Base-by-base conservation (phyloP, 2,329 filamentous ascomycete species). In the Tolypocladium tropicale region DNA sequence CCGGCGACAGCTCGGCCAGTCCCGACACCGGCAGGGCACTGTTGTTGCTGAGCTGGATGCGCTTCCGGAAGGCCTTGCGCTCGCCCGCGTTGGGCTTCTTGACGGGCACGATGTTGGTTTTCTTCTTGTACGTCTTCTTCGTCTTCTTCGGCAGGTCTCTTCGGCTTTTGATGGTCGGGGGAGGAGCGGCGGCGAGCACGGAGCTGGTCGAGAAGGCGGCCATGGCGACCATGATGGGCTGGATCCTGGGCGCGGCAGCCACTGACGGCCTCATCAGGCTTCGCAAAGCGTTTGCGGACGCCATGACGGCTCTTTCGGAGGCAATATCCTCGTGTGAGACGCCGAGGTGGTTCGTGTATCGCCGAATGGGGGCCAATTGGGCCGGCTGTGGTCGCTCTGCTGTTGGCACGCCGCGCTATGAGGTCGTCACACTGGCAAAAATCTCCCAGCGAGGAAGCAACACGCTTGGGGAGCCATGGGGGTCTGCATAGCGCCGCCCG, bases 31-130 rank as follows among this genome's bases (percentile, higher is more conserved):
- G 83, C 39, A 96, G 76, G 53, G 94, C 94, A 74, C 96, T 97
- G 71, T 89, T 88, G 75, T 97, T 99, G 77, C 88, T 93, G 58
- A 99, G 83, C 58, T 95, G 85, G 65, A 99, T 89, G 63, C 89
- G 85, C 77, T 95, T 96, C 62, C 91, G 85, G 68, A 89, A 78
- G 32, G 89, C 89, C 74, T 91, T 95, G 62, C 92, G 84, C 78
- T 96, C 92, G 62, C 92, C 93, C 3, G 83, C 78, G 14, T 76
- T 76, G 23, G 88, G 87, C 61, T 83, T 78, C 71, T 80, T 82
- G 55, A 74, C 68, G 30, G 72, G 71, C 30, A 70, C 71, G 49
- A 76, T 65, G 55, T 70, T 70, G 18, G 68, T 64, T 63, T 70
- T 75, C 67, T 78, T 78, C 71, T 83, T 84, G 71, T 81, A 84